phyloP scores from a whole-genome alignment of 1,284 basidiomycete species.

The Ganoderma lingzhi region DNA sequence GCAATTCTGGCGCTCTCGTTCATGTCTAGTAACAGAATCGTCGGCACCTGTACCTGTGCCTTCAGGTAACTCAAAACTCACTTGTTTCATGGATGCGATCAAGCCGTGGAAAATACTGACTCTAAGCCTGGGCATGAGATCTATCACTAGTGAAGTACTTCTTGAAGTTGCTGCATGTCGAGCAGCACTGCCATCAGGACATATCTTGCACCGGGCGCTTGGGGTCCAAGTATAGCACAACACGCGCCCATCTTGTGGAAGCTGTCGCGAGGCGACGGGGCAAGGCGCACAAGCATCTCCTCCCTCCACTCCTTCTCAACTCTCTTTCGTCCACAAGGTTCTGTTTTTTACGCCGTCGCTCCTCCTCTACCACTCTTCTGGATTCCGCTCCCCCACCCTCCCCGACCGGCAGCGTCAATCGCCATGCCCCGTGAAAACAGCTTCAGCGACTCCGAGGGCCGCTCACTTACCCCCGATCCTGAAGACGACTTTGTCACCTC shows the following conservation, averaged over 20 bases:
- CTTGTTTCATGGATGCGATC: not conserved
- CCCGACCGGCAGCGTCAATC: not conserved
- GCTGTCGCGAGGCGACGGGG: slow-evolving; percentile 20
- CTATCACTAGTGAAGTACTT: not conserved
- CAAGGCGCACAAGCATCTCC: not conserved
- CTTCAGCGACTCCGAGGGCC: slow-evolving; percentile 63
- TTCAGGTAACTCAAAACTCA: not conserved
- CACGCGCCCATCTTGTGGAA: not conserved
- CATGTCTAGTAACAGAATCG: not conserved
- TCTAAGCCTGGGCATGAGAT: too few species aligned
- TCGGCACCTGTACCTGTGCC: too few species aligned
- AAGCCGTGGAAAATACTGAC: not conserved
- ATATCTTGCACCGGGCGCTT: not conserved
- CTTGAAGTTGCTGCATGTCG: too few species aligned
- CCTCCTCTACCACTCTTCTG: not conserved
- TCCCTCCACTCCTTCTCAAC: slow-evolving; percentile 12
- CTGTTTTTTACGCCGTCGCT: not conserved
- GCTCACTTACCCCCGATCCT: slow-evolving; percentile 65
- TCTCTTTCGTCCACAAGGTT: not conserved
- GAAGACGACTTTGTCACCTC: slow-evolving; percentile 39
- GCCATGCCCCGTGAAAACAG: slow-evolving; percentile 65
- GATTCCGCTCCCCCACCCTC: not conserved
- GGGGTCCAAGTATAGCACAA: slow-evolving; percentile 16
- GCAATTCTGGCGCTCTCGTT: not conserved
- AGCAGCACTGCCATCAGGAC: too few species aligned